Base-by-base conservation (phyloP, 2,329 filamentous ascomycete genomes). In the Ophiocordyceps sinensis region DNA sequence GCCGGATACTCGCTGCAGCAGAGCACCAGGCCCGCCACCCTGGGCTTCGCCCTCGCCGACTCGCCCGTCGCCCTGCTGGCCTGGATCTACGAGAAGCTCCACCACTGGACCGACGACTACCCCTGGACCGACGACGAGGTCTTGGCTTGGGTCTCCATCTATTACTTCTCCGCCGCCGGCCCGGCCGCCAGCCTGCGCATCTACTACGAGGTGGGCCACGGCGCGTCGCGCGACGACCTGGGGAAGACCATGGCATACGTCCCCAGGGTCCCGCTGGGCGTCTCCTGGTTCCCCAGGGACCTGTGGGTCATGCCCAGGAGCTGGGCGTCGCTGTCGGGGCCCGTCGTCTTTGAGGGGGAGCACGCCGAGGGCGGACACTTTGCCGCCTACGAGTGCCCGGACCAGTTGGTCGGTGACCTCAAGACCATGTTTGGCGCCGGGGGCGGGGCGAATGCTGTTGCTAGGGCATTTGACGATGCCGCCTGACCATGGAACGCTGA, bases 81-180 rank as follows among this genome's bases (percentile, higher is more conserved):
- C 0, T 91, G 85, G 85, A 77, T 89, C 29, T 83, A 83, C 48
- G 85, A 89, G 60, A 89, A 89, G 55, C 61, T 89, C 31, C 37
- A 32, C 12, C 84, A 83, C 49, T 89, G 83, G 84, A 78, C 77
- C 0, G 82, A 88, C 50, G 51, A 50, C 1, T 86, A 86, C 52
- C 63, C 71, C 0, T 88, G 82, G 82, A 80, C 75, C 0, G 78
- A 85, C 45, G 81, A 87, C 41, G 82, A 88, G 60, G 70, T 88
- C 9, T 60, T 85, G 23, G 84, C 77, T 0, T 89, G 82, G 84
- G 60, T 87, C 1, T 75, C 68, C 39, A 71, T 88, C 32, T 88
- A 88, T 55, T 76, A 71, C 53, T 86, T 86, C 38, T 79, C 74
- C 9, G 70, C 63, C 0, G 78, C 81, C 1, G 82, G 84, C 0